Base-by-base conservation (phyloP, 148 eudicot genomes). In the Chenopodium formosanum region DNA sequence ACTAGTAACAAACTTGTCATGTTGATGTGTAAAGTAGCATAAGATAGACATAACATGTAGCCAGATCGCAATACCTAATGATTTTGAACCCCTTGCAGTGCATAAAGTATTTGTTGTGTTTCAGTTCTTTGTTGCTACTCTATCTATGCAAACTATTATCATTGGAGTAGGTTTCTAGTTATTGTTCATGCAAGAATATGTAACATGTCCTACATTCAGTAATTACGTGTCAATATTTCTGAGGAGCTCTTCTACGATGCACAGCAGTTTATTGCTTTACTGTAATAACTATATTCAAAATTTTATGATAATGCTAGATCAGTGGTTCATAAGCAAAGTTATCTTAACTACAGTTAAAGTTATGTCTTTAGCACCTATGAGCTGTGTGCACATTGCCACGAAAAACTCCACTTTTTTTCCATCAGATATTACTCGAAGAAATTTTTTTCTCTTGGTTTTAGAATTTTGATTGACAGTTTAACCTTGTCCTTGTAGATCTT, bases 401-500 rank as follows among this genome's bases (percentile, higher is more conserved):
- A 17, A 14, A 19, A 50, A 50, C 14, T 13, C 14, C 2, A 9
- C 14, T 50, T 50, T 50, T 50, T 50, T 20, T 70, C 50, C 50
- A 70, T 22, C 14, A 7, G 11, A 70, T 9, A 37, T 70, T 6
- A 37, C 4, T 19, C 31, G 75, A 0, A 10, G 13, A 17, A 20
- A 56, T 82, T 23, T 4, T 63, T n/a, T 10, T 75, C 70, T 69
- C 27, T 29, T 69, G 8, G 53, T 40, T 60, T 75, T 16, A 52
- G 72, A 40, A 75, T 22, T 77, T 47, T 22, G 56, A 68, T 74
- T 31, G 52, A 52, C 31, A 31, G 40, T 56, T 81, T 1, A 56
- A 72, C 37, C 19, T 23, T 75, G 22, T 82, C 47, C 77, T 4
- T 83, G 84, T 83, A 94, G 98, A 94, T 86, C 89, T 94, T 80